Base-by-base conservation (phyloP, 148 eudicot genomes). In the Dianthus caryophyllus region DNA sequence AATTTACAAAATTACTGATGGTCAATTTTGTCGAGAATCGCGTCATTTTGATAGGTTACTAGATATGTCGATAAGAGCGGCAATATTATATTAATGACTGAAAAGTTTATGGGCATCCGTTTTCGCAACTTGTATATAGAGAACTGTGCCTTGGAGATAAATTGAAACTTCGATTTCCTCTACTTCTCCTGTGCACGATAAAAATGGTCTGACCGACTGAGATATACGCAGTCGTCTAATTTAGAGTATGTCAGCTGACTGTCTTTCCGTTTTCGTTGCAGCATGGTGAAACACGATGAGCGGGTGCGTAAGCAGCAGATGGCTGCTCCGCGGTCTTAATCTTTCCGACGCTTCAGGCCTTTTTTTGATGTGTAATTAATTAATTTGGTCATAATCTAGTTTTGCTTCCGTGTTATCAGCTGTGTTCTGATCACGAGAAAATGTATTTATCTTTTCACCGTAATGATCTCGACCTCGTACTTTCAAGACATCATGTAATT, bases 271-370 rank as follows among this genome's bases (percentile, higher is more conserved):
- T 64, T 52, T 22, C 39, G 15, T 67, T 78, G 61, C 95, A 93
- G 98, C 79, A 87, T 89, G 89, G 98, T 93, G 54, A 93, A 89
- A 67, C 78, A 89, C 47, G 84, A 71, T 6, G 91, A 93, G 18
- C 80, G 89, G 81, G 80, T 93, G 61, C 89, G 82, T 77, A 93
- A 85, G 82, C 98, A 93, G 84, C 98, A 93, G 79, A 93, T 93
- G 98, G 94, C 95, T 0, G 96, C 98, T 31, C 98, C 98, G 46
- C 89, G 96, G 2, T 78, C 87, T 25, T 89, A 75, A 83, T 67
- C 65, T 49, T 68, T 22, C 25, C 30, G 10, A 4, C 13, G 66
- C 57, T 14, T 54, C 43, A 8, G 26, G 2, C 0, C 26, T 36
- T 61, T 52, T 18, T 11, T 24, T 61, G 12, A 12, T 61, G 46